Evolutionary conservation across 1,284 basidiomycete species (phyloP).

Genomic region (Porogramme epimiltina): DNA sequence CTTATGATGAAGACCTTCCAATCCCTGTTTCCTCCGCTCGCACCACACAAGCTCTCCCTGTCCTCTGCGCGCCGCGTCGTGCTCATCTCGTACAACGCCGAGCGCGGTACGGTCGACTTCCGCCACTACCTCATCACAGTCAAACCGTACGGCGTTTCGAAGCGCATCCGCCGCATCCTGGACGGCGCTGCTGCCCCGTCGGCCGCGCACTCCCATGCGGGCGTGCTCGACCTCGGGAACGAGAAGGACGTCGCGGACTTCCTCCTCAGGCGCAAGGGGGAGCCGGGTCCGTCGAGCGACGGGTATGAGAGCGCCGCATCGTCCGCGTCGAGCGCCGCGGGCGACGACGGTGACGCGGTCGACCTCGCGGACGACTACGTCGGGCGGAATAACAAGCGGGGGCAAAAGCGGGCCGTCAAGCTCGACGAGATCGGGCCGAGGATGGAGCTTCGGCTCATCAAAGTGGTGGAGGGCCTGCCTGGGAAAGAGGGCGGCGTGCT

Average conservation of each 20-base stretch:
- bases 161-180: slow-evolving; percentile 88
- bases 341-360: slow-evolving; percentile 81
- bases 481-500: slow-evolving; percentile 89
- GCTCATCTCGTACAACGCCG: slow-evolving; percentile 89
- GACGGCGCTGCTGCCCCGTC: slow-evolving; percentile 58
- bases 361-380: slow-evolving; percentile 92
- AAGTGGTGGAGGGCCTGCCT: slow-evolving; percentile 93
- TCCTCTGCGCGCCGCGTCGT: slow-evolving; percentile 90
- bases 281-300: slow-evolving; percentile 64
- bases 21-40: slow-evolving; percentile 84
- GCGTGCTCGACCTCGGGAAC: slow-evolving; percentile 80
- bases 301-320: slow-evolving; percentile 86
- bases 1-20: slow-evolving; percentile 87
- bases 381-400: slow-evolving; percentile 91
- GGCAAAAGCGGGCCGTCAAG: slow-evolving; percentile 87
- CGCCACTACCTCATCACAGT: slow-evolving; percentile 96
- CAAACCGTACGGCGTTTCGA: slow-evolving; percentile 92
- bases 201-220: slow-evolving; percentile 29
- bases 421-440: slow-evolving; percentile 95
- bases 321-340: slow-evolving; percentile 76
- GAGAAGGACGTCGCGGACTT: slow-evolving; percentile 97
- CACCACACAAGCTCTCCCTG: slow-evolving; percentile 78
- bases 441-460: slow-evolving; percentile 91
- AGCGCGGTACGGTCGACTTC: slow-evolving; percentile 87
- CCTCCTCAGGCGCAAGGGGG: slow-evolving; percentile 74